Conservation (phyloP, 805 yeast genomes). For the Kluyveromyces dobzhanskii region DNA sequence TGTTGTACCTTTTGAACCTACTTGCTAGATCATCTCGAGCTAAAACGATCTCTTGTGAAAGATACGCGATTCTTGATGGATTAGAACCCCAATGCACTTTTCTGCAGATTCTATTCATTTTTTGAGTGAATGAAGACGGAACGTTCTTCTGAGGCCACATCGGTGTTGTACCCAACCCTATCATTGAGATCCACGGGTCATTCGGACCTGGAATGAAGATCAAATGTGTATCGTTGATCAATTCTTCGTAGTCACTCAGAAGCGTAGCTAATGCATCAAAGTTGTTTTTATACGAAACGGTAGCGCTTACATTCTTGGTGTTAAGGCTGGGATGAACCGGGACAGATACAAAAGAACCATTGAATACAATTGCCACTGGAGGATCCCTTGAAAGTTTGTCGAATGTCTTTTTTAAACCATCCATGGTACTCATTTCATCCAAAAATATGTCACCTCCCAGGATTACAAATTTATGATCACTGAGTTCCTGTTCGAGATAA, state of each 20-base stretch:
- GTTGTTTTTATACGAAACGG: slow-evolving; percentile 51
- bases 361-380: slow-evolving; percentile 66
- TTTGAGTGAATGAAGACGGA: slow-evolving; percentile 62
- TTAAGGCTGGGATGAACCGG: slow-evolving; percentile 55
- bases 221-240: slow-evolving; percentile 39
- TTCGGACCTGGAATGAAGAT: slow-evolving; percentile 81
- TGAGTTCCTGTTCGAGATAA: slow-evolving; percentile 46
- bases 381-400: slow-evolving; percentile 42
- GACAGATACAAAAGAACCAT: slow-evolving; percentile 69
- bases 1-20: slow-evolving; percentile 62
- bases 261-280: slow-evolving; percentile 71
- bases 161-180: slow-evolving; percentile 50
- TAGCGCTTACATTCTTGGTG: slow-evolving; percentile 39
- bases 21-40: slow-evolving; percentile 65
- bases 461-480: slow-evolving; percentile 52
- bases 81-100: slow-evolving; percentile 59
- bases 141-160: slow-evolving; percentile 68
- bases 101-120: slow-evolving; percentile 51
- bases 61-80: slow-evolving; percentile 69
- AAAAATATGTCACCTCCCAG: slow-evolving; percentile 70
- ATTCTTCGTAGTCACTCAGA: slow-evolving; percentile 40
- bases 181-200: slow-evolving; percentile 86
- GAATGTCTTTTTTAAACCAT: slow-evolving; percentile 60
- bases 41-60: slow-evolving; percentile 76
- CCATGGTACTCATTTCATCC: slow-evolving; percentile 50